phyloP scores from a whole-genome alignment of 345 rosid species.

The Melaleuca alternifolia region DNA sequence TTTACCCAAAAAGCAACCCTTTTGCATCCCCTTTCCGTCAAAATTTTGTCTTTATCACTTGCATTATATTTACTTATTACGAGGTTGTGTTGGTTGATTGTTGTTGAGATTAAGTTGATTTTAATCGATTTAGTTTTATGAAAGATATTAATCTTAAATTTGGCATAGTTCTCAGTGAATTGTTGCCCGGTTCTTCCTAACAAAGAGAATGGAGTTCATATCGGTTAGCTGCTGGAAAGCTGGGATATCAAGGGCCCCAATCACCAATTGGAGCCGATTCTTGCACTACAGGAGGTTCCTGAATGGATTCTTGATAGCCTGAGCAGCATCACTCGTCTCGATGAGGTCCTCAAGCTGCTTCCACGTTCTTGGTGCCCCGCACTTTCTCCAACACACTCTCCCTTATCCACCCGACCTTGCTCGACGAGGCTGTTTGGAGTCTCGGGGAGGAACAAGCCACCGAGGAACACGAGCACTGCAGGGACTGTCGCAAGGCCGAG shows the following conservation, averaged over 20 bases:
- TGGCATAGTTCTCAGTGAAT: too few relatives aligned
- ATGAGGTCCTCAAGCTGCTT: conserved; percentile 63
- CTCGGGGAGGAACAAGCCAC: too few relatives aligned
- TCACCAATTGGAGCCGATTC: conserved; percentile 61
- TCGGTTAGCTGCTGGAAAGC: conserved; percentile 83
- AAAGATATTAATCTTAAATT: too few relatives aligned
- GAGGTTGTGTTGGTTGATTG: too few relatives aligned
- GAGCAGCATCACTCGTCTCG: conserved; percentile 68
- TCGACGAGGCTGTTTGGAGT: conserved; percentile 82
- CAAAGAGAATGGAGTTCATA: conserved; percentile 77
- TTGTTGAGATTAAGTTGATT: too few relatives aligned
- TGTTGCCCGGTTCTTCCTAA: too few relatives aligned
- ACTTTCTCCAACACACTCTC: conserved; percentile 45
- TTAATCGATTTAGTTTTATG: too few relatives aligned
- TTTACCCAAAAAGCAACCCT: neutral
- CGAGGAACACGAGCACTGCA: too few relatives aligned
- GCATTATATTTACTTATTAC: too few relatives aligned
- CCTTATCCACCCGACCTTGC: conserved; percentile 63
- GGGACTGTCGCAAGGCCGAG: too few relatives aligned
- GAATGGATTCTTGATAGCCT: conserved; percentile 58
- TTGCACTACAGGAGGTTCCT: conserved; percentile 44
- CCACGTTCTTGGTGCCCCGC: conserved; percentile 54
- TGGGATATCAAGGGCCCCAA: conserved; percentile 69
- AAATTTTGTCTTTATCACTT: neutral
- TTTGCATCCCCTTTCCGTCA: neutral